phyloP scores from a whole-genome alignment of 495 filamentous ascomycete genomes.

The Aspergillus indologenus region DNA sequence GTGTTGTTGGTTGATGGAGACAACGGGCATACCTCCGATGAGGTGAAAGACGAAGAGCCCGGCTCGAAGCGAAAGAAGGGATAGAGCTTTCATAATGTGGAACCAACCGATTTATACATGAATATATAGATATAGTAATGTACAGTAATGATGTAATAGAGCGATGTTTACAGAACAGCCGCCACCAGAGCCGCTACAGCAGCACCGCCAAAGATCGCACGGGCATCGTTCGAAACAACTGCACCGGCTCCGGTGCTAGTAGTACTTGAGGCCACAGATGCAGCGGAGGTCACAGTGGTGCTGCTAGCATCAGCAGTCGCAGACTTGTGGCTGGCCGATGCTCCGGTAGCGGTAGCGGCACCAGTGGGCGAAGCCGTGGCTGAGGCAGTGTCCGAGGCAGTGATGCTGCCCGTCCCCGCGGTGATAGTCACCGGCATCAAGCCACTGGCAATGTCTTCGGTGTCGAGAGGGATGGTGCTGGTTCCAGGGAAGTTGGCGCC shows the following conservation, averaged over 20 bases:
- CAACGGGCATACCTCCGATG: not conserved
- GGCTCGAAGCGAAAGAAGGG: not conserved
- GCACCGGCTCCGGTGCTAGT: constrained; percentile 20
- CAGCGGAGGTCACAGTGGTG: not conserved
- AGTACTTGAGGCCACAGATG: not conserved
- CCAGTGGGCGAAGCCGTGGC: constrained; percentile 5
- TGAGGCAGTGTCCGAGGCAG: constrained; percentile 8
- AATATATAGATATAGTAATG: not conserved
- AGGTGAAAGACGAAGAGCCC: not conserved
- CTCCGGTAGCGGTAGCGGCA: constrained; percentile 3
- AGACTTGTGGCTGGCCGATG: constrained; percentile 8
- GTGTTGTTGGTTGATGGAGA: not conserved
- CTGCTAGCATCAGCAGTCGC: constrained; percentile 1
- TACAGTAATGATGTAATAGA: not conserved
- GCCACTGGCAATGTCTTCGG: constrained; percentile 16
- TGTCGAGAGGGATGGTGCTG: constrained; percentile 16
- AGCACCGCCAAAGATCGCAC: constrained; percentile 18
- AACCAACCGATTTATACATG: not conserved
- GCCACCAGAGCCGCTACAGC: constrained; percentile 13
- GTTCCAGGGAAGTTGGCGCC: constrained; percentile 27
- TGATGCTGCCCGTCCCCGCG: constrained; percentile 17
- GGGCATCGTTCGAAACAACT: constrained; percentile 13
- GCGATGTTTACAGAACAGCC: not conserved
- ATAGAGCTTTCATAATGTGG: not conserved
- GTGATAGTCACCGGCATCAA: constrained; percentile 37